These are phyloP conservation scores for Salix suchowensis DNA, from an alignment of 345 rosid species.

Conservation along the genomic window DNA sequence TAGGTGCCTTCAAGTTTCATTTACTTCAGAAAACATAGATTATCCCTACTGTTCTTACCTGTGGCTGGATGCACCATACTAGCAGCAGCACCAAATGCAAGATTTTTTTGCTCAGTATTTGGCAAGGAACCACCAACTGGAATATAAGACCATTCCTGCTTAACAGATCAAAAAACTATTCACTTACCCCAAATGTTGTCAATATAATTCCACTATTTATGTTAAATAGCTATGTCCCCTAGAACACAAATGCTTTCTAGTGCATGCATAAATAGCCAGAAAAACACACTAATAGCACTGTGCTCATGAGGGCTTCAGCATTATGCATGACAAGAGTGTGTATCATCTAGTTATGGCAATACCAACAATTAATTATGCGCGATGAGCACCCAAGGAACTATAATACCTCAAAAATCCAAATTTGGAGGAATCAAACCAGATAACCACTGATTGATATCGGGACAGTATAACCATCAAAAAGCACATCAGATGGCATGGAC, in stretches of 20 bases:
- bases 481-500: background rate
- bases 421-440: slow-evolving; percentile 8
- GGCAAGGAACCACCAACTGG: slow-evolving; percentile 98
- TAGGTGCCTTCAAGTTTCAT: slow-evolving; percentile 9
- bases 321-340: background rate
- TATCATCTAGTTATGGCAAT: background rate
- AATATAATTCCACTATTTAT: slow-evolving; percentile 2
- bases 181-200: slow-evolving; percentile 1
- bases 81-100: slow-evolving; percentile 97
- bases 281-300: background rate
- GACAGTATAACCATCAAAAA: background rate
- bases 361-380: background rate
- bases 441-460: background rate
- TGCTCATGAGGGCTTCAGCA: background rate
- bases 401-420: background rate
- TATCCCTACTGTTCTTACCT: slow-evolving; percentile 36
- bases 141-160: slow-evolving; percentile 97
- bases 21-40: slow-evolving; percentile 9
- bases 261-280: background rate
- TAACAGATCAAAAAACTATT: slow-evolving; percentile 1
- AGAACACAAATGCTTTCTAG: background rate
- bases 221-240: background rate
- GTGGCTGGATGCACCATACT: slow-evolving; percentile 99
- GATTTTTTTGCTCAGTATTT: slow-evolving; percentile 81
- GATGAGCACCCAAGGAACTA: background rate